These are phyloP conservation scores for Dysphania ambrosioides DNA, from an alignment of 148 eudicot genomes.

Conservation along the genomic window DNA sequence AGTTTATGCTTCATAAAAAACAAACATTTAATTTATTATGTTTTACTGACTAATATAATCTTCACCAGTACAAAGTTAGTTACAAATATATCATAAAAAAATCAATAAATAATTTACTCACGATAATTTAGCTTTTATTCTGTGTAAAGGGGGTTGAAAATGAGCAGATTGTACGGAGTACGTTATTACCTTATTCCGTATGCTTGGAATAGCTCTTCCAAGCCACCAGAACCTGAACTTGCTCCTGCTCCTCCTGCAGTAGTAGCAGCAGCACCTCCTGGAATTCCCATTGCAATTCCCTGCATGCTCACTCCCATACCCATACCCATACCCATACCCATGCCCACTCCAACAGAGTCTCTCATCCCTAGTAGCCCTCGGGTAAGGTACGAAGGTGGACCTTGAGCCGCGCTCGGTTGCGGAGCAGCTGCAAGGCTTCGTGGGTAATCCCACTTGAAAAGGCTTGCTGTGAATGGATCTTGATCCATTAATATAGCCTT, in stretches of 20 bases:
- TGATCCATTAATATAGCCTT: conserved; percentile 57
- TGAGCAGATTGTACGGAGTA: too few relatives aligned
- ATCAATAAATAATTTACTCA: too few relatives aligned
- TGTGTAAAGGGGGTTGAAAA: too few relatives aligned
- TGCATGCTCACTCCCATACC: conserved; percentile 20
- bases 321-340: too few relatives aligned
- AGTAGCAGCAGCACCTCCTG: conserved; percentile 3
- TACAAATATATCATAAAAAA: too few relatives aligned
- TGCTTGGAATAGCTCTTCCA: conserved; percentile 74
- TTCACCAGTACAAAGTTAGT: too few relatives aligned
- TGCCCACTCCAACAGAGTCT: conserved; percentile 13
- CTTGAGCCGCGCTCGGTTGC: conserved; percentile 15
- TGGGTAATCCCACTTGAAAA: conserved; percentile 77
- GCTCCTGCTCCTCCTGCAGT: background rate
- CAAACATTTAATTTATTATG: too few relatives aligned
- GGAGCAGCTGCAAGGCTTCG: conserved; percentile 22
- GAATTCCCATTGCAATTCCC: conserved; percentile 15
- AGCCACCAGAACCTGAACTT: conserved; percentile 36
- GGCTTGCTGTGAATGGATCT: conserved; percentile 61
- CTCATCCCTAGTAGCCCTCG: conserved; percentile 26
- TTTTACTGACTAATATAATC: too few relatives aligned
- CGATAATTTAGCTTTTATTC: too few relatives aligned
- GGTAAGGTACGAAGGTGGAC: conserved; percentile 13
- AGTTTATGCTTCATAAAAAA: too few relatives aligned
- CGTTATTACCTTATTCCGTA: conserved; percentile 61